Evolutionary conservation across 177 flowering plant genomes (phyloP), one percentile per base, ranked within the genome.

Genomic region (Vitis hybrid): DNA sequence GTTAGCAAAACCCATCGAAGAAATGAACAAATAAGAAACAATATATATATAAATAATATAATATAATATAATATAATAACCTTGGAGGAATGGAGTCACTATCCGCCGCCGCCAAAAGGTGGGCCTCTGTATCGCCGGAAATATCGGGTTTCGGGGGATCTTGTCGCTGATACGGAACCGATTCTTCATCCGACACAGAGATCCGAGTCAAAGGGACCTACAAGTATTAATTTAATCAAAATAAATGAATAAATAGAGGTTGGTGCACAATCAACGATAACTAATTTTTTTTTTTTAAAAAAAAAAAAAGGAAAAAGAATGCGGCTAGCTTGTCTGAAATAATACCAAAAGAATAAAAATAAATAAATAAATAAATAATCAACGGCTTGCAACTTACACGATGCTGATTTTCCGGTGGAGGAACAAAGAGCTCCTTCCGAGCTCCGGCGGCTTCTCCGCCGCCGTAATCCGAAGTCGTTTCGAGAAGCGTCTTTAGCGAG

Each of bases 401-500:
- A 13, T 68, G 76, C 4, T 70, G 69, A 15, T 69, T 78, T 51
- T 67, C 74, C 60, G 74, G 74, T 6, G 64, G 71, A n/a, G 79
- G 61, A 76, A 79, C 68, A 65, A 67, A 52, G 58, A 77, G 68
- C 70, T 69, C 81, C 46, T 77, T 35, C 46, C 46, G 70, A 60
- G 72, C 77, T 3, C 62, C 74, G 66, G 74, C 73, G 6, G 6
- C 46, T 0, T 35, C 46, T 35, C 46, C 46, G 46, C 46, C 46
- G 66, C 77, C 87, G 64, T 81, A 79, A 55, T 83, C 87, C 40
- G 84, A 74, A 52, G 70, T 21, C 12, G 87, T 55, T 65, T 95
- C 99, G 3, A 93, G 88, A 21, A 95, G 82, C 63, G 89, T 75
- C 72, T 96, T 96, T 14, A 96, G 87, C 4, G 91, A 90, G 68